These are phyloP conservation scores for Gaeumannomyces tritici DNA, from an alignment of 2,329 filamentous ascomycete genomes.

Conservation along the genomic window DNA sequence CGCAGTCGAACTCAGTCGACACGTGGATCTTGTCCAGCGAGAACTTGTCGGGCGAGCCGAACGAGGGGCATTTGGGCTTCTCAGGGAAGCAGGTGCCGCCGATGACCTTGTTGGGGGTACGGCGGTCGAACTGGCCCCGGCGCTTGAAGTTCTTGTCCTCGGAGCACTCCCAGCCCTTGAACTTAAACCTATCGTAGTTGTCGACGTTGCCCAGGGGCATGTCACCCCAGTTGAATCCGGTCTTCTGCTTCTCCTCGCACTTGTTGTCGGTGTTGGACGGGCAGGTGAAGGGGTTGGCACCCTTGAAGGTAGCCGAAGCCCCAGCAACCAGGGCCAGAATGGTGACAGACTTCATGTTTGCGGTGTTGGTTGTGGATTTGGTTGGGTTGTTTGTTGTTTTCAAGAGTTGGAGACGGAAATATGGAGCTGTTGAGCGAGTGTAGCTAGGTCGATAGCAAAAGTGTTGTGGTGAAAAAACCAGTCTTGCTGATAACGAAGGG, in stretches of 20 bases:
- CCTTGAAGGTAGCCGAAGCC: conserved; percentile 31
- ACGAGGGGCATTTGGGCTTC: conserved; percentile 42
- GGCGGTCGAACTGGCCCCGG: conserved; percentile 45
- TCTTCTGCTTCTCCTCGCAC: conserved; percentile 60
- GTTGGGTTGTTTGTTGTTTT: neutral
- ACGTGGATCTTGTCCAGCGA: conserved; percentile 69
- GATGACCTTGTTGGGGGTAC: conserved; percentile 51
- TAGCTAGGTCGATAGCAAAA: conserved; percentile 11
- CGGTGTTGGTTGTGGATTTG: conserved; percentile 10
- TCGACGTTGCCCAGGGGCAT: conserved; percentile 52
- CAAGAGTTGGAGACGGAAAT: neutral
- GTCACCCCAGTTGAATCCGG: conserved; percentile 63
- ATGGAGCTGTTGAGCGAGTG: conserved; percentile 6
- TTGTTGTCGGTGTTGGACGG: conserved; percentile 68
- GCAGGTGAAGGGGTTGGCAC: conserved; percentile 46
- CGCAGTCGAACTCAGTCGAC: conserved; percentile 62
- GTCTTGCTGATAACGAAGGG: conserved; percentile 14
- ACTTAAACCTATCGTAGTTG: conserved; percentile 62
- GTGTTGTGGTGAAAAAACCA: conserved; percentile 6
- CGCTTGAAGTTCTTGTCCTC: conserved; percentile 41
- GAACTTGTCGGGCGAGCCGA: conserved; percentile 53
- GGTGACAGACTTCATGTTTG: conserved; percentile 40
- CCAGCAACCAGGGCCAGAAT: conserved; percentile 41
- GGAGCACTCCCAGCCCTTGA: conserved; percentile 61
- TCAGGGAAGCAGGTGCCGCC: conserved; percentile 40